These are phyloP conservation scores for Mortierella sp. DNA, from an alignment of 371 early-diverging fungal species.

Conservation along the genomic window DNA sequence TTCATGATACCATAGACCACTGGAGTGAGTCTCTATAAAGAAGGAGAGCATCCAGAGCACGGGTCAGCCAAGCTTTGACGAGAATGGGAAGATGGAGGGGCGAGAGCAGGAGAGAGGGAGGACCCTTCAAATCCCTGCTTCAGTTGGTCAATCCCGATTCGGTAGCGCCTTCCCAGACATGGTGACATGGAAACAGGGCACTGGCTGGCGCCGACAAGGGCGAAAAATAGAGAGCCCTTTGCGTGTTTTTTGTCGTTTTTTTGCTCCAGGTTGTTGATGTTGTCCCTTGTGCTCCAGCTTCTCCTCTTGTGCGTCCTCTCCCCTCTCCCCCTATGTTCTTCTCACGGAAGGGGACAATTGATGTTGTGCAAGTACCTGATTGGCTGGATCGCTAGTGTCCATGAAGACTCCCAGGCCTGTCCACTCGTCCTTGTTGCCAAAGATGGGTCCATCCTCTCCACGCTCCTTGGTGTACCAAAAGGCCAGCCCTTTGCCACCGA, in stretches of 20 bases:
- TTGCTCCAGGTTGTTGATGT: too few species aligned
- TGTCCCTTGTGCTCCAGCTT: not conserved
- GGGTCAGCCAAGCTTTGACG: not conserved
- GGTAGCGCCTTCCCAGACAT: too few species aligned
- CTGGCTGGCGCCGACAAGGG: too few species aligned
- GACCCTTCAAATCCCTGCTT: too few species aligned
- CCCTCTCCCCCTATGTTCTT: not conserved
- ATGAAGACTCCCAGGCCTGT: conserved; percentile 75
- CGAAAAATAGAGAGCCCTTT: too few species aligned
- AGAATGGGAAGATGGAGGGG: too few species aligned
- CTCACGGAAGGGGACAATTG: not conserved
- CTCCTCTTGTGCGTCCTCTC: not conserved
- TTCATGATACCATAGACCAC: conserved; percentile 74
- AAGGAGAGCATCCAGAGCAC: too few species aligned
- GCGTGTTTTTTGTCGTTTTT: too few species aligned
- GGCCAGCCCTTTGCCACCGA: conserved; percentile 90
- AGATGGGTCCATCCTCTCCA: conserved; percentile 69
- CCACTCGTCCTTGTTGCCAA: conserved; percentile 80
- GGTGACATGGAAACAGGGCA: too few species aligned
- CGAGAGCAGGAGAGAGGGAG: too few species aligned
- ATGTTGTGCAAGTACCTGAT: conserved; percentile 54
- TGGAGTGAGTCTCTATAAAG: conserved; percentile 22
- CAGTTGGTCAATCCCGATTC: too few species aligned
- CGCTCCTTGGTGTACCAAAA: conserved; percentile 86
- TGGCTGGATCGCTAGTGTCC: conserved; percentile 71